phyloP scores from a whole-genome alignment of 208 protist genomes.

The Leptomonas seymouri region DNA sequence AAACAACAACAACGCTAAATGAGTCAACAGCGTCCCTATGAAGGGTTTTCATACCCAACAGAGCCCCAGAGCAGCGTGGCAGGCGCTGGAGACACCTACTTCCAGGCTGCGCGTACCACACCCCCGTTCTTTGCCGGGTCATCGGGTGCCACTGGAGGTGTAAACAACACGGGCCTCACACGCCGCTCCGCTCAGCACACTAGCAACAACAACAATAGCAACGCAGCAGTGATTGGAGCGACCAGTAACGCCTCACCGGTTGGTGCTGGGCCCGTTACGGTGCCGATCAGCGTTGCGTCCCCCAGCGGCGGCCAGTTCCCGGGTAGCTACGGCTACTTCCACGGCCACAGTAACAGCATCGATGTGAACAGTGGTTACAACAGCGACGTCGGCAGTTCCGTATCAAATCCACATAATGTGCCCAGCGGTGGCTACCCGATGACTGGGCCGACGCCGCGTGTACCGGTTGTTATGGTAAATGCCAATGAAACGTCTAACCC shows the following conservation, averaged over 20 bases:
- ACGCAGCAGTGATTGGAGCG: background rate
- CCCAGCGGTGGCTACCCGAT: slow-evolving; percentile 11
- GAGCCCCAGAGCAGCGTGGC: slow-evolving; percentile 15
- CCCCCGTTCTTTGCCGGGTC: slow-evolving; percentile 6
- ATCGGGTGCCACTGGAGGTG: background rate
- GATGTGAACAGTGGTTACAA: slow-evolving; percentile 47
- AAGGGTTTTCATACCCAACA: slow-evolving; percentile 31
- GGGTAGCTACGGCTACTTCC: slow-evolving; percentile 53
- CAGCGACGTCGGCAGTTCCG: slow-evolving; percentile 44
- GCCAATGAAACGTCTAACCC: background rate
- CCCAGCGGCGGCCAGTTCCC: slow-evolving; percentile 9
- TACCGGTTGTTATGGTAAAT: background rate
- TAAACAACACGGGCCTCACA: slow-evolving; percentile 32
- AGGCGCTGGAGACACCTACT: slow-evolving; percentile 20
- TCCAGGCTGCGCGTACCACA: background rate
- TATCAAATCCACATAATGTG: slow-evolving; percentile 16
- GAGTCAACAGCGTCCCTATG: slow-evolving; percentile 23
- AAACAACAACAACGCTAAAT: no score
- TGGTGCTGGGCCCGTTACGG: slow-evolving; percentile 4
- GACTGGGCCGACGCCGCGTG: background rate
- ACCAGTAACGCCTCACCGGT: slow-evolving; percentile 13
- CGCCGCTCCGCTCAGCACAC: slow-evolving; percentile 31
- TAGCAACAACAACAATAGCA: background rate
- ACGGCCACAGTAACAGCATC: slow-evolving; percentile 41
- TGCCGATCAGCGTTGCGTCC: slow-evolving; percentile 1